phyloP scores from a whole-genome alignment of 352 stramenopile genomes.

The Stephanocyclus meneghinianus region DNA sequence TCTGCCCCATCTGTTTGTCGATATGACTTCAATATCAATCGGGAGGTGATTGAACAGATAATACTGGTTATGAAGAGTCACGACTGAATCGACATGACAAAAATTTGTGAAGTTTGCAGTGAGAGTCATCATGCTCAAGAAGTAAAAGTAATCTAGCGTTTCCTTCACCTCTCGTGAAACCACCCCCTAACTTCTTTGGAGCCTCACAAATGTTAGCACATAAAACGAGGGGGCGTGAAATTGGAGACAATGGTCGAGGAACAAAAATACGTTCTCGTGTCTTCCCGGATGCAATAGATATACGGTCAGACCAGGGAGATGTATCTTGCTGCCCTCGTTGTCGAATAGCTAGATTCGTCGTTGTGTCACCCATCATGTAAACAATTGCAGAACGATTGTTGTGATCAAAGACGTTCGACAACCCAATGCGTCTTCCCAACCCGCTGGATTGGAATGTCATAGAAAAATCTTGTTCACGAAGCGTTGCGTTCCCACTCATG shows the following conservation, averaged over 20 bases:
- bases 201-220: constrained; percentile 51
- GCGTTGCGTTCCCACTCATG: not conserved
- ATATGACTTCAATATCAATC: constrained; percentile 64
- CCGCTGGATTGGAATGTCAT: no score
- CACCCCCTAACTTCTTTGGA: constrained; percentile 52
- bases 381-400: constrained; percentile 36
- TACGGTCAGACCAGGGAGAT: constrained; percentile 54
- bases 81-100: constrained; percentile 15
- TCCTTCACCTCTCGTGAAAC: constrained; percentile 30
- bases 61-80: constrained; percentile 63
- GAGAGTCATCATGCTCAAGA: no score
- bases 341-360: constrained; percentile 43
- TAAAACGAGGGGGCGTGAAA: constrained; percentile 46
- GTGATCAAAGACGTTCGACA: not conserved
- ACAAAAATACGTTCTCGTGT: constrained; percentile 43
- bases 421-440: not conserved
- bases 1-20: constrained; percentile 10
- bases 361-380: constrained; percentile 45
- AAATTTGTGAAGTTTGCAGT: not conserved
- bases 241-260: constrained; percentile 5
- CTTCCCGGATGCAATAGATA: constrained; percentile 33
- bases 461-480: not conserved
- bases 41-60: constrained; percentile 58
- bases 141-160: no score
- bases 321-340: constrained; percentile 19